Conservation (phyloP, 345 rosid species). For the Ricinus communis region DNA sequence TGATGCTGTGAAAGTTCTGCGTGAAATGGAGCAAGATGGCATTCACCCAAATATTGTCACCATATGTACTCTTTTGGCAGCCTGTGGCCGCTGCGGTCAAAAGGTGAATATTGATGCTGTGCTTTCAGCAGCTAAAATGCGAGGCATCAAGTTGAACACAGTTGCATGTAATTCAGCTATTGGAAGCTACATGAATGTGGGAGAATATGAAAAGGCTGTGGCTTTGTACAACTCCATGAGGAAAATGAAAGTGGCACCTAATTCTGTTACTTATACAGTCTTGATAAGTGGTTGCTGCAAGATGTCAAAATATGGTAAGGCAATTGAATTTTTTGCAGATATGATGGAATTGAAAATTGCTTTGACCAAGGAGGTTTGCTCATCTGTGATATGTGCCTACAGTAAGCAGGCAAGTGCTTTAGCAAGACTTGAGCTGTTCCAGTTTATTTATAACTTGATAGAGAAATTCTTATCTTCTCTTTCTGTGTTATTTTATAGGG, state of each 20-base stretch:
- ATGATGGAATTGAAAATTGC: constrained; percentile 59
- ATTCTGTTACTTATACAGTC: constrained; percentile 77
- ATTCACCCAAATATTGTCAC: constrained; percentile 72
- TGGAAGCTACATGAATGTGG: constrained; percentile 80
- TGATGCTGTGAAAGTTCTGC: constrained; percentile 72
- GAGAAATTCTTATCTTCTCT: constrained; percentile 9
- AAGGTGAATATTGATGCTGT: constrained; percentile 76
- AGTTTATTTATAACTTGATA: constrained; percentile 1
- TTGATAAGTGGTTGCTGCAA: constrained; percentile 74
- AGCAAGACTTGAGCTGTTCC: constrained; percentile 5
- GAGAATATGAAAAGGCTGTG: constrained; percentile 70
- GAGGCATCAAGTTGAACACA: constrained; percentile 75
- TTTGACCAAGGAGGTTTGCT: constrained; percentile 76
- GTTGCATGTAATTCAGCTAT: constrained; percentile 86
- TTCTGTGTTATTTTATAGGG: constrained; percentile 44
- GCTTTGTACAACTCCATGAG: constrained; percentile 71
- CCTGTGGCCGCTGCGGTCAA: constrained; percentile 71
- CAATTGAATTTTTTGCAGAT: constrained; percentile 63
- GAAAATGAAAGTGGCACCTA: constrained; percentile 56
- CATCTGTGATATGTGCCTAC: constrained; percentile 66
- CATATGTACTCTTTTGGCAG: constrained; percentile 77
- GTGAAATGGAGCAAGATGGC: constrained; percentile 81
- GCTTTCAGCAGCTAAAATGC: constrained; percentile 72
- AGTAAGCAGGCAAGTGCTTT: constrained; percentile 70
- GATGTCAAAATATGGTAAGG: constrained; percentile 70